Base-by-base conservation (phyloP, 2,329 filamentous ascomycete genomes). In the Pyricularia pennisetigena region DNA sequence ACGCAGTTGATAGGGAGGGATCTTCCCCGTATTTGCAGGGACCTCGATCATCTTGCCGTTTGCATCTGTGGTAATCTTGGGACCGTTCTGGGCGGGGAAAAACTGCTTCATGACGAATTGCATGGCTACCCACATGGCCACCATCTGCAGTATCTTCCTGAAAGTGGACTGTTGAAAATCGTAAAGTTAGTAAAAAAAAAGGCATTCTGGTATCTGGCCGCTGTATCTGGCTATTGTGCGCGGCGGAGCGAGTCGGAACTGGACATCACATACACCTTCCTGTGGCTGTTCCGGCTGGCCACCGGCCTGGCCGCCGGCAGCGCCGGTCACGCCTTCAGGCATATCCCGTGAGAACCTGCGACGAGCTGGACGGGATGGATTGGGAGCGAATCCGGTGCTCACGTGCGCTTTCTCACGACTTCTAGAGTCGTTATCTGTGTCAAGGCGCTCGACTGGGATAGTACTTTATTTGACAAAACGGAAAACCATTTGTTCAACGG, bases 1-100 rank as follows among this genome's bases (percentile, higher is more conserved):
- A 67, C 90, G 86, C 70, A 89, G 81, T 68, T 83, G 81, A 75
- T 88, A 93, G 23, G 88, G 79, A 30, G 90, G 88, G 68, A 92
- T 87, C 24, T 80, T 80, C 66, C 80, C 84, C 32, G 81, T 81
- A 73, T 85, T 86, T 67, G 80, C 79, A 63, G 85, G 81, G 26
- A 87, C 82, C 70, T 81, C 81, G 71, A 88, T 79, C 20, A 80
- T 72, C 64, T 85, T 81, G 69, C 86, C 87, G 24, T 79, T 78
- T 68, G 85, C 81, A 69, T 85, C 81, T 72, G 81, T 81, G 24
- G 81, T 79, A 35, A 81, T 78, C 67, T 83, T 80, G 70, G 68
- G 35, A 81, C 79, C 68, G 82, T 79, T 73, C 81, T 84, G 64
- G 80, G 79, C 66, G 10, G 70, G 69, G 71, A 79, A 78, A 70